Evolutionary conservation across 2,329 filamentous ascomycete genomes (phyloP).

Genomic region (Dactylellina cionopaga): DNA sequence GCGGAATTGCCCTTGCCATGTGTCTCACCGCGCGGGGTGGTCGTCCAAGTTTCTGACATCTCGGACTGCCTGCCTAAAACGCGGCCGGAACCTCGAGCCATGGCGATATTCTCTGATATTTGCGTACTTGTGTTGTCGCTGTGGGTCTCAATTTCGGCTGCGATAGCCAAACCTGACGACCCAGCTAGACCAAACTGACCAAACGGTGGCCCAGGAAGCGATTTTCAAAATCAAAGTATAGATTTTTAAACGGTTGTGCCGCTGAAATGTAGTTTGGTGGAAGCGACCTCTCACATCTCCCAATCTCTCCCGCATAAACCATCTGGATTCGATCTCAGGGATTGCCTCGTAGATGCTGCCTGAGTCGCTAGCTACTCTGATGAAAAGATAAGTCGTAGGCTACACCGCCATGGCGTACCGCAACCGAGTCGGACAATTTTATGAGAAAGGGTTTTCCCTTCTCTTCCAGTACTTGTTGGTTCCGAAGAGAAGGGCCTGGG

Average conservation of each 20-base stretch:
- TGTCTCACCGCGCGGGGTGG: slow-evolving; percentile 43
- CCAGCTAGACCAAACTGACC: background rate
- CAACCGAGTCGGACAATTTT: slow-evolving; percentile 25
- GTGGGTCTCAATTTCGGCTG: slow-evolving; percentile 43
- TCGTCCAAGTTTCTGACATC: slow-evolving; percentile 27
- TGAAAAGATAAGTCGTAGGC: slow-evolving; percentile 2
- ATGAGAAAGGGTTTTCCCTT: slow-evolving; percentile 1
- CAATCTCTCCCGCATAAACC: background rate
- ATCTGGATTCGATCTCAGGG: background rate
- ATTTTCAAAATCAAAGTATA: too few species aligned
- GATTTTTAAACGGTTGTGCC: slow-evolving; percentile 25
- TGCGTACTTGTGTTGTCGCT: slow-evolving; percentile 12
- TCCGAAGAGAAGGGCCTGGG: background rate
- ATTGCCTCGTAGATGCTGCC: too few species aligned
- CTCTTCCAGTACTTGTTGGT: slow-evolving; percentile 22
- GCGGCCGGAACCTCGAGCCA: slow-evolving; percentile 45
- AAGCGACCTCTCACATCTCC: background rate
- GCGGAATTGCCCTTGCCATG: slow-evolving; percentile 21
- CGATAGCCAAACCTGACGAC: slow-evolving; percentile 28
- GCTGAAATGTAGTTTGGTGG: background rate
- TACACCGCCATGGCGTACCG: slow-evolving; percentile 10
- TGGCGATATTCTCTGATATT: slow-evolving; percentile 1
- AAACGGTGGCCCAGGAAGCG: too few species aligned
- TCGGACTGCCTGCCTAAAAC: slow-evolving; percentile 52
- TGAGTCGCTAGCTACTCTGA: background rate